A percentile compares a stretch with the other conserved stretches of the same genome.
These are phyloP conservation scores for Phyllachora maydis DNA, from an alignment of 2,329 filamentous ascomycete species.

Conservation along the genomic window DNA sequence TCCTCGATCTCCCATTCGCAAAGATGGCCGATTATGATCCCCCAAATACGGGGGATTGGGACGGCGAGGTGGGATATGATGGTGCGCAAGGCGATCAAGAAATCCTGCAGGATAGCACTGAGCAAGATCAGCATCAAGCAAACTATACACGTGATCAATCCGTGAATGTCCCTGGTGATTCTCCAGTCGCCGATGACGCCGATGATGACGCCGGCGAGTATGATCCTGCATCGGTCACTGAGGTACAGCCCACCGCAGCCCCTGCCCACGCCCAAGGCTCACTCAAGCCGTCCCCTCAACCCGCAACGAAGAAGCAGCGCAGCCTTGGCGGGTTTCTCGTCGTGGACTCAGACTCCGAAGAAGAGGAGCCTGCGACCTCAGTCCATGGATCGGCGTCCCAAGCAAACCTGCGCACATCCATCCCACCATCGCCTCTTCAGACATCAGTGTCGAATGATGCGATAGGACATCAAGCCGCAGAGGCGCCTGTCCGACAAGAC, in stretches of 20 bases:
- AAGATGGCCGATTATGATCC: constrained; percentile 10
- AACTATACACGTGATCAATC: constrained; percentile 19
- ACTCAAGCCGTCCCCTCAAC: constrained; percentile 13
- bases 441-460: too few relatives aligned
- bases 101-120: constrained; percentile 26
- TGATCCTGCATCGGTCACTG: constrained; percentile 32
- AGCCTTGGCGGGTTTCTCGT: constrained; percentile 38
- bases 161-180: constrained; percentile 26
- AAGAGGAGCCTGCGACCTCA: constrained; percentile 16
- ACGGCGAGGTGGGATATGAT: constrained; percentile 28
- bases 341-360: constrained; percentile 38
- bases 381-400: too few relatives aligned
- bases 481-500: too few relatives aligned
- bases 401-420: too few relatives aligned
- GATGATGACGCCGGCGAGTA: constrained; percentile 33
- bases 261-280: constrained; percentile 7
- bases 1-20: background rate
- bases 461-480: too few relatives aligned
- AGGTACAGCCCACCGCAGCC: constrained; percentile 10
- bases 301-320: constrained; percentile 32
- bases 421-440: too few relatives aligned
- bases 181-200: constrained; percentile 20
- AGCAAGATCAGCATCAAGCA: constrained; percentile 28
- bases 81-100: constrained; percentile 36
- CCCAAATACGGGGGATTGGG: constrained; percentile 18